Evolutionary conservation across 352 stramenopile species (phyloP), one percentile per base, ranked within the genome.

Genomic region (Phytophthora cactorum): DNA sequence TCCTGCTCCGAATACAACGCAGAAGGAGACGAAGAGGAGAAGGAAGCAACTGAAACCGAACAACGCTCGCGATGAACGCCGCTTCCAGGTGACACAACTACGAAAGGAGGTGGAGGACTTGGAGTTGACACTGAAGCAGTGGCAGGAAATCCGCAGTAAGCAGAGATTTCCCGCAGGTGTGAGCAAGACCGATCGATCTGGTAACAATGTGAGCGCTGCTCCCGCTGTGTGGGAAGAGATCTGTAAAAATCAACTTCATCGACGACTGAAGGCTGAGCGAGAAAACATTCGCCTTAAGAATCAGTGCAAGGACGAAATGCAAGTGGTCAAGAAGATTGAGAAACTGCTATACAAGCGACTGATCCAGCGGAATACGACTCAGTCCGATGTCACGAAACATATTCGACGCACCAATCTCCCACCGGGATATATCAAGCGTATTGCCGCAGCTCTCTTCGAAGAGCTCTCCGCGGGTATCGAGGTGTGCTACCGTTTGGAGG

Each of bases 21-120:
- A 17, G 3, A 12, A 2, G 36, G 9, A n/a, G 10, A 67, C 17
- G 2, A 49, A 28, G 11, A 55, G 34, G 31, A 62, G 52, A 29
- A 66, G 25, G 29, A 61, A 63, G 12, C 43, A 46, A 4, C 11
- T 44, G 15, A 57, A 59, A 15, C 59, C 70, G 0, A 77, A 74
- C 38, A 71, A 59, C 28, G 66, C 66, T 49, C 55, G 70, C 1
- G 58, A 63, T 17, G 60, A 72, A 29, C 66, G 66, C 45, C 66
- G 49, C 2, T 67, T 55, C 34, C 59, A 66, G 39, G 22, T 72
- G 5, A 25, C 17, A 12, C 27, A 55, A n/a, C 32, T 78, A 12
- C 66, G 59, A 2, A 28, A 52, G 28, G 52, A 69, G 17, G 60
- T 32, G 28, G 17, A 56, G 7, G 56, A 63, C 6, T 38, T 76